Evolutionary conservation across 2,329 filamentous ascomycete species (phyloP).

Genomic region (Drechslerella coelobrocha): DNA sequence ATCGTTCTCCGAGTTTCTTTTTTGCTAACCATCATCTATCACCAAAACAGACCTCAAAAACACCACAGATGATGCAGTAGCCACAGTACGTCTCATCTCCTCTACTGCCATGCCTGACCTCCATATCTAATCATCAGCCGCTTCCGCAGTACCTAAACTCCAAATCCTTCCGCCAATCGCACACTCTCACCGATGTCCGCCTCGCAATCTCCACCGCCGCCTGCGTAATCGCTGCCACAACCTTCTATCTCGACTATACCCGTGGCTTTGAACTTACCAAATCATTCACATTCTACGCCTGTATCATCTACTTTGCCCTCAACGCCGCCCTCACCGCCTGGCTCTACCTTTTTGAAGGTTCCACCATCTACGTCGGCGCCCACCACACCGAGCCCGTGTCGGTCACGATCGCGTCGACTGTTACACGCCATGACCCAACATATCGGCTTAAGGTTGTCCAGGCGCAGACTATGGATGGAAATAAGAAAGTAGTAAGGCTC

Average conservation of each 20-base stretch:
- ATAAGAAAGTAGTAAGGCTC: constrained; percentile 56
- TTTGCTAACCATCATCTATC: constrained; percentile 6
- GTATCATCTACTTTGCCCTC: constrained; percentile 77
- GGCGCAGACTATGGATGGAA: constrained; percentile 58
- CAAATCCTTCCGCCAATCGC: constrained; percentile 81
- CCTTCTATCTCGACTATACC: constrained; percentile 91
- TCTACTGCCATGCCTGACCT: background rate
- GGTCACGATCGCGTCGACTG: constrained; percentile 73
- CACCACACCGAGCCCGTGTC: constrained; percentile 67
- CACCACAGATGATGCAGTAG: constrained; percentile 91
- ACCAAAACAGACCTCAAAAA: constrained; percentile 83
- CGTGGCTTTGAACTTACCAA: constrained; percentile 84
- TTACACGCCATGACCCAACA: constrained; percentile 78
- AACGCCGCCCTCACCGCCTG: constrained; percentile 82
- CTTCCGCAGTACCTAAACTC: constrained; percentile 80
- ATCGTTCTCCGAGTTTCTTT: background rate
- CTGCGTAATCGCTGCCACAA: constrained; percentile 78
- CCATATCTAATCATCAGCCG: background rate
- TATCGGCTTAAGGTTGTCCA: constrained; percentile 77
- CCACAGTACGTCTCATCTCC: constrained; percentile 56
- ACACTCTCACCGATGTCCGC: constrained; percentile 80
- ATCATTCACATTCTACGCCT: constrained; percentile 78
- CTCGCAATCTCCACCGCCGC: constrained; percentile 82
- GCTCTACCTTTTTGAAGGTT: constrained; percentile 83
- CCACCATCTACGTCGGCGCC: constrained; percentile 79